phyloP scores from a whole-genome alignment of 331 rosid genomes.

The Quercus tomentella region DNA sequence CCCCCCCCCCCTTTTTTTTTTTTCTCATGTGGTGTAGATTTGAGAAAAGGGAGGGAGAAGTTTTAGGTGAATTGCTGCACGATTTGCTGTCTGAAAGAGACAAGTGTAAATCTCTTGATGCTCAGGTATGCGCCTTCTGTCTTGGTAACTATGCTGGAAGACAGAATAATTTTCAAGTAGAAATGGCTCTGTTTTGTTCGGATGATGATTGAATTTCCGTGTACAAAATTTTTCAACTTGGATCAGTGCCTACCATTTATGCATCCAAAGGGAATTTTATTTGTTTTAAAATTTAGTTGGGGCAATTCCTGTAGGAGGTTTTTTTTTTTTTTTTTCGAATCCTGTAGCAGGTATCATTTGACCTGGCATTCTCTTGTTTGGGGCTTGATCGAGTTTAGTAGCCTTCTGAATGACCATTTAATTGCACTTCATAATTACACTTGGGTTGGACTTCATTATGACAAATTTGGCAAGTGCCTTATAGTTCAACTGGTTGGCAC shows the following conservation, averaged over 20 bases:
- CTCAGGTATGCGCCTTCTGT: conserved; percentile 42
- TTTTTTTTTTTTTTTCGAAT: neutral
- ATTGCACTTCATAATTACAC: neutral
- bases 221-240: neutral
- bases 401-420: neutral
- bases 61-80: conserved; percentile 22
- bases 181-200: neutral
- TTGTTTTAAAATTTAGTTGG: too few relatives aligned
- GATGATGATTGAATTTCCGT: neutral
- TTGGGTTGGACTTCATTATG: neutral
- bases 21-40: conserved; percentile 39
- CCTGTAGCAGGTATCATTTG: neutral
- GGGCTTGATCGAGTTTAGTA: too few relatives aligned
- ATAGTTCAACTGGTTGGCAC: too few relatives aligned
- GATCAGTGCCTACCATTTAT: neutral
- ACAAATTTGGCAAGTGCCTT: too few relatives aligned
- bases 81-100: conserved; percentile 54
- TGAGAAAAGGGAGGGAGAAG: conserved; percentile 33
- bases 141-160: neutral
- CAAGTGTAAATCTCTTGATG: conserved; percentile 51
- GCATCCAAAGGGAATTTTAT: neutral
- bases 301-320: too few relatives aligned
- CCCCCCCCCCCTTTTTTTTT: neutral
- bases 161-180: neutral
- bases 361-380: neutral